Conservation (phyloP, 768 basidiomycete genomes). For the Agaricus sinodeliciosus region DNA sequence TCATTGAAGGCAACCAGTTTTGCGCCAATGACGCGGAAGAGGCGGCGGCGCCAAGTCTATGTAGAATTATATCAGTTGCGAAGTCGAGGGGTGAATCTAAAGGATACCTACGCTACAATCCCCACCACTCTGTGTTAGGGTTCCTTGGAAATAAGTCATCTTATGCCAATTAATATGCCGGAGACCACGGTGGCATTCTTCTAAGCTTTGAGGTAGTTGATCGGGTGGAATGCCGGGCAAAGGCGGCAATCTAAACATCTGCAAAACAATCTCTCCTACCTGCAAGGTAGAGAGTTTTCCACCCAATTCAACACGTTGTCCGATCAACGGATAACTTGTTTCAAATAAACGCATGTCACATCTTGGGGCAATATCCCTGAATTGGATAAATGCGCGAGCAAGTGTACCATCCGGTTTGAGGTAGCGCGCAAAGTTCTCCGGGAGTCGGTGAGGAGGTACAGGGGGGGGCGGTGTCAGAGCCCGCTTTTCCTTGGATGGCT, state of each 20-base stretch:
- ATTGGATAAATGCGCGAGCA: slow-evolving; percentile 81
- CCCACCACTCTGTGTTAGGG: slow-evolving; percentile 88
- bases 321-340: slow-evolving; percentile 75
- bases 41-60: slow-evolving; percentile 79
- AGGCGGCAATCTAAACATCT: slow-evolving; percentile 86
- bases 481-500: slow-evolving; percentile 43
- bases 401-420: slow-evolving; percentile 83
- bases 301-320: slow-evolving; percentile 56
- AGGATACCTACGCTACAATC: slow-evolving; percentile 71
- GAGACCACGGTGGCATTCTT: slow-evolving; percentile 86
- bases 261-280: slow-evolving; percentile 83
- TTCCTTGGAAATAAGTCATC: slow-evolving; percentile 88
- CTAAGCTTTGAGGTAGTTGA: slow-evolving; percentile 84
- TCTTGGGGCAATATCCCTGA: slow-evolving; percentile 76
- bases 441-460: slow-evolving; percentile 37
- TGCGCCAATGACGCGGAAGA: slow-evolving; percentile 78
- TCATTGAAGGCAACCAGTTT: slow-evolving; percentile 89
- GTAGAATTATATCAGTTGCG: not conserved
- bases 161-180: slow-evolving; percentile 92
- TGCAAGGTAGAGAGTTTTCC: slow-evolving; percentile 58
- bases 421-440: slow-evolving; percentile 77
- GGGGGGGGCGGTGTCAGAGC: slow-evolving; percentile 31
- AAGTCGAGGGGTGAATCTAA: not conserved
- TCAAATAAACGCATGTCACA: slow-evolving; percentile 86
- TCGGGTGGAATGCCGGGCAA: slow-evolving; percentile 75